These are phyloP conservation scores for Craterostigma plantagineum DNA, from an alignment of 257 asterid species.

Conservation along the genomic window DNA sequence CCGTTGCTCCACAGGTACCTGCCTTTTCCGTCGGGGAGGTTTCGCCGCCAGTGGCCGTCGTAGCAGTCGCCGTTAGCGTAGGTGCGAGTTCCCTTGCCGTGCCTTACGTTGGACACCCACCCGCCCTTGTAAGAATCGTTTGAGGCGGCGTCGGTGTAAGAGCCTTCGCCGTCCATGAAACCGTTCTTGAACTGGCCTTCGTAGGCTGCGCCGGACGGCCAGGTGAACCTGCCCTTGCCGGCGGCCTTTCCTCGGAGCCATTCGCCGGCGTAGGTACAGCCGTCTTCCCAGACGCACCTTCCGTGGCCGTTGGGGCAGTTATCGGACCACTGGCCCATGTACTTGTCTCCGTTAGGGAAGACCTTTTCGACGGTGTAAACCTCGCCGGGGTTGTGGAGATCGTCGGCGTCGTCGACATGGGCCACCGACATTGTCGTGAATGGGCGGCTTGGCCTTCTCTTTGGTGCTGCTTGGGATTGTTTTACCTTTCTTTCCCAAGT, in stretches of 20 bases:
- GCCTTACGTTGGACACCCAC: conserved; percentile 51
- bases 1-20: conserved; percentile 64
- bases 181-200: conserved; percentile 76
- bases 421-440: conserved; percentile 70
- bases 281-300: conserved; percentile 58
- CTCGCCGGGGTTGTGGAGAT: conserved; percentile 17
- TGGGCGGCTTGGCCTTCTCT: conserved; percentile 24
- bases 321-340: conserved; percentile 66
- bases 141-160: conserved; percentile 40
- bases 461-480: conserved; percentile 38
- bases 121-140: conserved; percentile 45
- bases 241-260: conserved; percentile 43
- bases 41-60: conserved; percentile 55
- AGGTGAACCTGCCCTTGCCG: conserved; percentile 69
- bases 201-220: conserved; percentile 84
- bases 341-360: conserved; percentile 48
- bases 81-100: conserved; percentile 43
- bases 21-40: conserved; percentile 53
- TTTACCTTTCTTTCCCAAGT: conserved; percentile 55
- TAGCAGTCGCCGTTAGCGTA: conserved; percentile 59
- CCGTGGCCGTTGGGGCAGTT: conserved; percentile 58
- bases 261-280: conserved; percentile 72
- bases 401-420: conserved; percentile 63
- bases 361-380: conserved; percentile 34
- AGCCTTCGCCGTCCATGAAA: conserved; percentile 72